Percentiles rank a stretch among this genome's conserved stretches.
These are phyloP conservation scores for Tirmania nivea DNA, from an alignment of 495 filamentous ascomycete genomes.

Conservation along the genomic window DNA sequence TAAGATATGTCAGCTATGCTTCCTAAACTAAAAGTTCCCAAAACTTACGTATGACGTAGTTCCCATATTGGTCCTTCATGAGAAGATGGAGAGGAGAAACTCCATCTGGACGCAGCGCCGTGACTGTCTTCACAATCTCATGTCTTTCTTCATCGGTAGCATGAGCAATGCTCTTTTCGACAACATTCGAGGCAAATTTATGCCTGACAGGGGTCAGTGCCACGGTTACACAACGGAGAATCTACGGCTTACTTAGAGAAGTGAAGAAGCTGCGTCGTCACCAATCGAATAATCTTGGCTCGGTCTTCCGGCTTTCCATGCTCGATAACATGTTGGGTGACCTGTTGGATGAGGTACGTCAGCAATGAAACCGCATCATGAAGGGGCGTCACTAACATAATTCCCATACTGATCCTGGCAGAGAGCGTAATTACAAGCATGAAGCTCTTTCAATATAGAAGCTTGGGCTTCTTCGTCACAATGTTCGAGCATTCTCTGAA, in stretches of 20 bases:
- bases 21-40: no score
- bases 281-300: conserved; percentile 44
- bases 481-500: conserved; percentile 79
- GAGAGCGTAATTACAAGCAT: conserved; percentile 44
- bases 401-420: conserved; percentile 87
- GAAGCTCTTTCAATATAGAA: conserved; percentile 57
- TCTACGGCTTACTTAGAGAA: conserved; percentile 38
- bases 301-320: conserved; percentile 61
- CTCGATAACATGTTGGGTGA: conserved; percentile 81
- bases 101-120: conserved; percentile 35
- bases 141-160: conserved; percentile 47
- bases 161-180: conserved; percentile 75
- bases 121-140: conserved; percentile 47
- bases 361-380: background rate
- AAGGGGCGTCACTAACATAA: conserved; percentile 32
- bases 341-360: background rate
- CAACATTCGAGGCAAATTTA: conserved; percentile 94
- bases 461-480: conserved; percentile 50
- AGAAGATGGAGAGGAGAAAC: conserved; percentile 46
- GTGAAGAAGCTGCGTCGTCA: conserved; percentile 46
- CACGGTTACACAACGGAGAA: background rate
- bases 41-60: conserved; percentile 88
- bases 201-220: conserved; percentile 25
- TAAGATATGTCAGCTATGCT: conserved; percentile 26
- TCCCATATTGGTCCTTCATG: conserved; percentile 83